Conservation (phyloP, 768 basidiomycete genomes). For the Pisolithus tinctorius region DNA sequence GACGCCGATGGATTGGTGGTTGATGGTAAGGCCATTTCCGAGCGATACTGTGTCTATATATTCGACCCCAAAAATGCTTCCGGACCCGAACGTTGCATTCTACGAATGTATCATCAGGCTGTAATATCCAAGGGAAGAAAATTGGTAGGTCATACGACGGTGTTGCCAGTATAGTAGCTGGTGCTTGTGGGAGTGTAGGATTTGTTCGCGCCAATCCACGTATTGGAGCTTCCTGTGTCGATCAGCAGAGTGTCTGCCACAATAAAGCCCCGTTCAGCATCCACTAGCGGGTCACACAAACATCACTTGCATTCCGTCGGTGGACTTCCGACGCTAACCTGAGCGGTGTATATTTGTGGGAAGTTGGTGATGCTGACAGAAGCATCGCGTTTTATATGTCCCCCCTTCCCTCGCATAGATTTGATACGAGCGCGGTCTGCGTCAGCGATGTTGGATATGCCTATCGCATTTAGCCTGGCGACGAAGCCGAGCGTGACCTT, state of each 20-base stretch:
- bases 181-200: slow-evolving; percentile 13
- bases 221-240: slow-evolving; percentile 29
- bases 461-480: slow-evolving; percentile 7
- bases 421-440: slow-evolving; percentile 17
- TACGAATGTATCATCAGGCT: neutral
- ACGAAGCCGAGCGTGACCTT: slow-evolving; percentile 10
- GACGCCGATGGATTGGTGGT: slow-evolving; percentile 32
- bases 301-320: slow-evolving; percentile 19
- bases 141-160: slow-evolving; percentile 9
- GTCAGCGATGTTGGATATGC: slow-evolving; percentile 6
- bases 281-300: neutral
- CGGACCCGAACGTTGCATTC: slow-evolving; percentile 15
- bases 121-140: neutral
- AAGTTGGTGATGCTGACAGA: slow-evolving; percentile 13
- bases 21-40: slow-evolving; percentile 8
- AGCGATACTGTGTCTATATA: slow-evolving; percentile 15
- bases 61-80: slow-evolving; percentile 13
- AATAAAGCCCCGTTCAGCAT: neutral
- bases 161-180: slow-evolving; percentile 14
- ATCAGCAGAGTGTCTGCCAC: slow-evolving; percentile 21
- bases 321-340: slow-evolving; percentile 23
- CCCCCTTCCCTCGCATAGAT: slow-evolving; percentile 2
- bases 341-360: slow-evolving; percentile 17
- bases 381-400: slow-evolving; percentile 3
- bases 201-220: slow-evolving; percentile 24